Evolutionary conservation across 139 green algal species (phyloP).

Genomic region (Micromonas pusilla): DNA sequence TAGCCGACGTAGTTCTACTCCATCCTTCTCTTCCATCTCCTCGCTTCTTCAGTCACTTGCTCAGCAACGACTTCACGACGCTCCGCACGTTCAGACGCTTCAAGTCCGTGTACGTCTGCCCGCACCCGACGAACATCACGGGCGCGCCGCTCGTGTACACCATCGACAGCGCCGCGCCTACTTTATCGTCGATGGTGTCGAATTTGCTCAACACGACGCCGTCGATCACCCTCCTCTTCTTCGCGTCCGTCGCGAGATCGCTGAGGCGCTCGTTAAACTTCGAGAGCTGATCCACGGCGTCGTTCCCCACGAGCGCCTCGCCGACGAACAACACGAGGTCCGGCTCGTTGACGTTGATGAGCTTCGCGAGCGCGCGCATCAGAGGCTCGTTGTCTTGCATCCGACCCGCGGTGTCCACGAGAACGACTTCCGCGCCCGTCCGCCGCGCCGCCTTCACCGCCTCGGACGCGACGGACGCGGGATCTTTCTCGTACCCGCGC

Average conservation of each 20-base stretch:
- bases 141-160: slow-evolving; percentile 90
- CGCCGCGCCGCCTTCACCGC: slow-evolving; percentile 73
- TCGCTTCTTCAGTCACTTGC: no score
- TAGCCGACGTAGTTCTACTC: no score
- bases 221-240: slow-evolving; percentile 53
- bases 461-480: slow-evolving; percentile 81
- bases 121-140: slow-evolving; percentile 97
- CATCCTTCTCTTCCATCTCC: no score
- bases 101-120: slow-evolving; percentile 95
- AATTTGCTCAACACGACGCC: slow-evolving; percentile 95
- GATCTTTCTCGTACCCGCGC: slow-evolving; percentile 97
- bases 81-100: slow-evolving; percentile 84
- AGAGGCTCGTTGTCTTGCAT: slow-evolving; percentile 98
- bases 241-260: slow-evolving; percentile 46
- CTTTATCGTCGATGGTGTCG: slow-evolving; percentile 98
- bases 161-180: slow-evolving; percentile 95
- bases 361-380: slow-evolving; percentile 90
- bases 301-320: slow-evolving; percentile 96
- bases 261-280: slow-evolving; percentile 89
- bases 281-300: slow-evolving; percentile 96
- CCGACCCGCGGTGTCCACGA: slow-evolving; percentile 94
- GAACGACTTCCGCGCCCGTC: slow-evolving; percentile 75
- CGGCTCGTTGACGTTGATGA: slow-evolving; percentile 88
- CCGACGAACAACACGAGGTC: slow-evolving; percentile 96
- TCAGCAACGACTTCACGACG: slow-evolving; percentile 54